phyloP scores from a whole-genome alignment of 169 alveolate species.

The Eimeria praecox region DNA sequence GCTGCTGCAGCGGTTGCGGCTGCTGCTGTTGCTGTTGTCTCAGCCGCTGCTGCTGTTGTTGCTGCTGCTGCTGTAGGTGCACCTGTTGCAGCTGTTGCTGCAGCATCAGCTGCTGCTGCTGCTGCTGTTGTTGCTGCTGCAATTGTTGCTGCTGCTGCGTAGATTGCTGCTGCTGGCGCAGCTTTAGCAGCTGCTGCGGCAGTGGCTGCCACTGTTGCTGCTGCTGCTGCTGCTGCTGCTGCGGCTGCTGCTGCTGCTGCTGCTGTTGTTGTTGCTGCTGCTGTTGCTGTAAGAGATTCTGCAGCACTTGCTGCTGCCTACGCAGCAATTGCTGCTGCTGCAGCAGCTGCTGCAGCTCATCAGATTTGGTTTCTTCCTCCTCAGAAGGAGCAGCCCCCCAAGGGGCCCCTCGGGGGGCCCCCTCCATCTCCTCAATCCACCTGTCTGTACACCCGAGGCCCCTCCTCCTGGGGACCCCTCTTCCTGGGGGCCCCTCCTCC shows the following conservation, averaged over 20 bases:
- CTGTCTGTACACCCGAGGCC: background rate
- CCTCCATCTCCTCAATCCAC: background rate
- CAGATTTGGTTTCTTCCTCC: background rate
- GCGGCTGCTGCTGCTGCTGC: background rate
- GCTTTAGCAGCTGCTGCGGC: too few relatives aligned
- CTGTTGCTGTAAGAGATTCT: background rate
- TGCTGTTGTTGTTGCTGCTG: background rate
- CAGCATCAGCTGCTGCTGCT: constrained; percentile 31
- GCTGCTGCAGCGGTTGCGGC: too few relatives aligned
- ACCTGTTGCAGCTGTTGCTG: background rate
- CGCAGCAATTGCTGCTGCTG: constrained; percentile 32
- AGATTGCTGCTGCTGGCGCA: background rate
- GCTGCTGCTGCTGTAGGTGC: background rate
- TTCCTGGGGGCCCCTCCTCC: background rate
- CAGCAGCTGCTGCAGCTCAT: background rate
- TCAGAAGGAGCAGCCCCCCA: background rate
- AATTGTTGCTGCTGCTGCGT: constrained; percentile 17
- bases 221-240: constrained; percentile 23
- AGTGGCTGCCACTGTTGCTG: background rate
- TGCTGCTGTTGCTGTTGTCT: too few relatives aligned
- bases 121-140: constrained; percentile 20
- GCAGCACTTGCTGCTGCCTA: constrained; percentile 21
- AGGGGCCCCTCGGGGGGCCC: background rate
- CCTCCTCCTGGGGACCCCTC: background rate
- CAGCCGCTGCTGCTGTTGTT: background rate